Evolutionary conservation across 495 filamentous ascomycete genomes (phyloP).

Genomic region (Talaromyces ruber): DNA sequence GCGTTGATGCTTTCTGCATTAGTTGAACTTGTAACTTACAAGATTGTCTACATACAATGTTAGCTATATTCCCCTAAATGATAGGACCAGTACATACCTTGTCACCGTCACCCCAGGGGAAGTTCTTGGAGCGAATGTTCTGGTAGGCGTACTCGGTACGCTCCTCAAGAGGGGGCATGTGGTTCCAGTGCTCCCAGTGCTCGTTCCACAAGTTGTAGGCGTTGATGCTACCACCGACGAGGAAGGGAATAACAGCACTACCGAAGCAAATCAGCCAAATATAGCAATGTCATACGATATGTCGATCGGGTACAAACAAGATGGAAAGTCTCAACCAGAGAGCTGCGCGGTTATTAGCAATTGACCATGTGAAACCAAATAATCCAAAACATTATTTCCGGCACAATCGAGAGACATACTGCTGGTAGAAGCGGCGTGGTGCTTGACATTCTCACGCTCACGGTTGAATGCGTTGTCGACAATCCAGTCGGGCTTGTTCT

Average conservation of each 20-base stretch:
- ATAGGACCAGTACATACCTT: conserved; percentile 50
- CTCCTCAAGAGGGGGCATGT: conserved; percentile 82
- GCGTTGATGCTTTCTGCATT: not conserved
- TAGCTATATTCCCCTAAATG: not conserved
- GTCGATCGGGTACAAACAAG: conserved; percentile 53
- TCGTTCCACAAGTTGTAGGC: conserved; percentile 85
- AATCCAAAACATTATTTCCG: not conserved
- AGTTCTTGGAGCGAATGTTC: conserved; percentile 90
- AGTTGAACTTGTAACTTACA: conserved; percentile 46
- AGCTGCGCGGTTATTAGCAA: conserved; percentile 46
- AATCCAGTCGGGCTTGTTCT: conserved; percentile 37
- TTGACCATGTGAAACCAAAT: conserved; percentile 3
- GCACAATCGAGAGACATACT: conserved; percentile 42
- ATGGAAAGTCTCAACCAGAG: conserved; percentile 90
- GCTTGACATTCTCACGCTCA: conserved; percentile 75
- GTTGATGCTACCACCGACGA: conserved; percentile 64
- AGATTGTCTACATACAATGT: conserved; percentile 40
- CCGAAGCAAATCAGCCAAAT: conserved; percentile 1
- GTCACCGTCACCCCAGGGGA: conserved; percentile 84
- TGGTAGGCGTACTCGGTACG: conserved; percentile 84
- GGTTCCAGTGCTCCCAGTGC: conserved; percentile 92
- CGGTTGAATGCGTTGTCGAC: conserved; percentile 80
- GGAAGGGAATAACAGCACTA: conserved; percentile 60
- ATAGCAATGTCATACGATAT: not conserved
- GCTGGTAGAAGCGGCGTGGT: conserved; percentile 71